These are phyloP conservation scores for Arthrobotrys entomopaga DNA, from an alignment of 2,329 filamentous ascomycete species.

Conservation along the genomic window DNA sequence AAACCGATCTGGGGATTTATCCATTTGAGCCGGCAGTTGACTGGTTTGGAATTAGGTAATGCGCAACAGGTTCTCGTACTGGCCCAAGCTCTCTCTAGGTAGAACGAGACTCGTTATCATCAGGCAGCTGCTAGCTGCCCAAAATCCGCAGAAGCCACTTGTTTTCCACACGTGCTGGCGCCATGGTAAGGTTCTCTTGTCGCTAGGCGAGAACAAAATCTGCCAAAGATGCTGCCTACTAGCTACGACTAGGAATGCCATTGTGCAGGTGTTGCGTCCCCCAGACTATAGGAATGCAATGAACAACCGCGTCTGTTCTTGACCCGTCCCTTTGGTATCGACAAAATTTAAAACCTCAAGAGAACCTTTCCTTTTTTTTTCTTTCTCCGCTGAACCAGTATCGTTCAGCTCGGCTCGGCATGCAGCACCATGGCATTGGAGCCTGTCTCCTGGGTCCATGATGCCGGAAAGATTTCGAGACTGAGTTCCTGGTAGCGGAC, in stretches of 20 bases:
- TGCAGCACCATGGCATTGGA: conserved; percentile 17
- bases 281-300: too few species aligned
- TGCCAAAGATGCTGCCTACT: conserved; percentile 23
- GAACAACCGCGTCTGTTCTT: too few species aligned
- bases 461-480: not conserved
- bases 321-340: not conserved
- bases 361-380: not conserved
- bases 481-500: too few species aligned
- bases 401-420: too few species aligned
- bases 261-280: conserved; percentile 32
- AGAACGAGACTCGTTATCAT: conserved; percentile 31
- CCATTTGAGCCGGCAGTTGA: conserved; percentile 14
- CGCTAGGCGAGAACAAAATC: not conserved
- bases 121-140: conserved; percentile 34
- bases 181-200: conserved; percentile 2
- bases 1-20: conserved; percentile 30
- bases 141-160: conserved; percentile 26
- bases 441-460: conserved; percentile 2
- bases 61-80: conserved; percentile 3
- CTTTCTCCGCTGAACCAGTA: too few species aligned
- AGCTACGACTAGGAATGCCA: conserved; percentile 27
- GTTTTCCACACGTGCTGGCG: conserved; percentile 43
- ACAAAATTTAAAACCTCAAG: conserved; percentile 24
- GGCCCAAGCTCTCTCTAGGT: conserved; percentile 12
- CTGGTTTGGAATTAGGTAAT: conserved; percentile 48